phyloP scores from a whole-genome alignment of 192 early-diverging fungal species.

The Umbelopsis sp. region DNA sequence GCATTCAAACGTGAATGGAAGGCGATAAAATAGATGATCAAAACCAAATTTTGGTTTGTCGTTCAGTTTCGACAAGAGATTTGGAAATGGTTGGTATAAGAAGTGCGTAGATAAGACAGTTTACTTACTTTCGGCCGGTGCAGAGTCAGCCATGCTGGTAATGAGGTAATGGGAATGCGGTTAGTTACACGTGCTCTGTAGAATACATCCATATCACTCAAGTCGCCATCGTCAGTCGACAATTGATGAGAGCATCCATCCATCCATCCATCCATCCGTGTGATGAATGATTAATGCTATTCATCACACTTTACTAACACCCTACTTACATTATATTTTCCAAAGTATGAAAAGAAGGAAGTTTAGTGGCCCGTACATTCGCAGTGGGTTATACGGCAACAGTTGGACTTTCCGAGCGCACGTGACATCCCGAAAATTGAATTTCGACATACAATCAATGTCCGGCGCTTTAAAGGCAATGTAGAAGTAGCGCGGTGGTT shows the following conservation, averaged over 20 bases:
- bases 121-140: constrained; percentile 75
- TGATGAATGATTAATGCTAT: background rate
- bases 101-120: background rate
- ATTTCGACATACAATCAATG: background rate
- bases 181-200: background rate
- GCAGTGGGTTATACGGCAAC: background rate
- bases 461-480: background rate
- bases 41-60: background rate
- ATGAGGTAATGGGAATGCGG: background rate
- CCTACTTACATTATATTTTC: constrained; percentile 16
- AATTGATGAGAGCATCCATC: background rate
- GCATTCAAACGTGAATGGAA: background rate
- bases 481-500: background rate
- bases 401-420: background rate
- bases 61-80: background rate
- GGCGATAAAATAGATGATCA: background rate
- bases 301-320: background rate
- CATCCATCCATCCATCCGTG: background rate
- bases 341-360: constrained; percentile 19
- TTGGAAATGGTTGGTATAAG: background rate
- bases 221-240: no score
- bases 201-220: background rate
- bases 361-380: background rate
- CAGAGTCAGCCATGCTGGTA: constrained; percentile 79
- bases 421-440: background rate